Evolutionary conservation across 352 stramenopile genomes (phyloP).

Genomic region (Globisporangium barbulae): DNA sequence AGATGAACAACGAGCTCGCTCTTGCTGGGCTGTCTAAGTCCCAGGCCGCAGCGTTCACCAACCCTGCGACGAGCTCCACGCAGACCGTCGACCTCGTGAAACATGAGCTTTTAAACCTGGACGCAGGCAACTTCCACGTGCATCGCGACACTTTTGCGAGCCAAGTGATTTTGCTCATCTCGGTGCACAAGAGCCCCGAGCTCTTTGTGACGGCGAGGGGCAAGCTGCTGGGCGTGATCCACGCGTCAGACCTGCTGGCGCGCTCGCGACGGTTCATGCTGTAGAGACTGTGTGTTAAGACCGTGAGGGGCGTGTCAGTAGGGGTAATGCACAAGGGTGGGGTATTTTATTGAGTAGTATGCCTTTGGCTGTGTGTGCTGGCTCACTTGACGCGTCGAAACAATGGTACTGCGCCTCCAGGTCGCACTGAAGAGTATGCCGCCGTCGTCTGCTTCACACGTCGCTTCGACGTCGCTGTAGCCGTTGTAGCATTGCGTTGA

Average conservation of each 20-base stretch:
- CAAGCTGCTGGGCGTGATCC: slow-evolving; percentile 68
- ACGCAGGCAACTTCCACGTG: slow-evolving; percentile 67
- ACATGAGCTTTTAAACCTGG: slow-evolving; percentile 56
- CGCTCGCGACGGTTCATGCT: slow-evolving; percentile 59
- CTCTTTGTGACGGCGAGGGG: slow-evolving; percentile 72
- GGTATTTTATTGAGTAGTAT: not conserved
- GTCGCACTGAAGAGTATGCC: slow-evolving; percentile 2
- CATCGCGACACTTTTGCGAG: slow-evolving; percentile 63
- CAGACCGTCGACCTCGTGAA: slow-evolving; percentile 53
- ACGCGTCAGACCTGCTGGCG: slow-evolving; percentile 63
- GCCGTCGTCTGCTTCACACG: not conserved
- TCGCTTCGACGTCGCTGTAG: slow-evolving; percentile 3
- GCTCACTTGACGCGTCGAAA: slow-evolving; percentile 5
- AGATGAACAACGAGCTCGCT: slow-evolving; percentile 13
- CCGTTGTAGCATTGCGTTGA: slow-evolving; percentile 17
- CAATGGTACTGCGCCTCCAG: not conserved
- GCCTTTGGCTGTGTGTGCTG: not conserved
- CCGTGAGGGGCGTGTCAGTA: not conserved
- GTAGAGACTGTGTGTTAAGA: slow-evolving; percentile 10
- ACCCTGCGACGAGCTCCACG: slow-evolving; percentile 24
- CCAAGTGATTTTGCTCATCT: slow-evolving; percentile 76
- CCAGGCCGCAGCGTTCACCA: slow-evolving; percentile 33
- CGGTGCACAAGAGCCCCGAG: slow-evolving; percentile 71
- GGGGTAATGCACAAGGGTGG: not conserved
- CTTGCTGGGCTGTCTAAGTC: slow-evolving; percentile 25